Conservation (phyloP, 2,329 filamentous ascomycete genomes). For the Ceratocystiopsis brevicomis region DNA sequence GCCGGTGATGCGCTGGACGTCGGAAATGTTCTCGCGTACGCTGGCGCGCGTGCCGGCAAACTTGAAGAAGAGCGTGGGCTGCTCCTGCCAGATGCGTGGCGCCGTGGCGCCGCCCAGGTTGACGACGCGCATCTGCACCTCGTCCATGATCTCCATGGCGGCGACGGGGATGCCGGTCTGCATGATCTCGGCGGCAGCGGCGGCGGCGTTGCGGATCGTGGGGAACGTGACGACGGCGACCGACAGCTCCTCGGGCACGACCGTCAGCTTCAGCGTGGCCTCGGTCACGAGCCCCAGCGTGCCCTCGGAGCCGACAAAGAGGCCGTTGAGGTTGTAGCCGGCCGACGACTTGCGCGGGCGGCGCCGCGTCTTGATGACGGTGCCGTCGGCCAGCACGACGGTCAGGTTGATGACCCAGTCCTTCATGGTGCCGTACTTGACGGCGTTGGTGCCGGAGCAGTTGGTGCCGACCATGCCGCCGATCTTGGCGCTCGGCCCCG, state of each 20-base stretch:
- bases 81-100: slow-evolving; percentile 52
- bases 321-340: slow-evolving; percentile 62
- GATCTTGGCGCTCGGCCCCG: slow-evolving; percentile 53
- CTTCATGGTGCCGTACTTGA: slow-evolving; percentile 71
- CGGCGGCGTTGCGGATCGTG: slow-evolving; percentile 54
- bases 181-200: slow-evolving; percentile 58
- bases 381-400: slow-evolving; percentile 61
- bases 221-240: slow-evolving; percentile 70
- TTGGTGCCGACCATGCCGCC: slow-evolving; percentile 72
- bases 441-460: slow-evolving; percentile 60
- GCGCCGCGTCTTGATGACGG: slow-evolving; percentile 57
- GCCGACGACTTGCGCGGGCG: slow-evolving; percentile 67
- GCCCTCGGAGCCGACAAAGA: slow-evolving; percentile 69
- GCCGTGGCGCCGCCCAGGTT: slow-evolving; percentile 54
- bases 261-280: slow-evolving; percentile 61
- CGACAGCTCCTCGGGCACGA: slow-evolving; percentile 55
- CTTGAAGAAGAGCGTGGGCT: slow-evolving; percentile 68
- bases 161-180: slow-evolving; percentile 54
- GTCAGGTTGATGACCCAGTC: slow-evolving; percentile 75
- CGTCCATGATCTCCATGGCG: slow-evolving; percentile 75
- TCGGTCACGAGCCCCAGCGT: slow-evolving; percentile 69
- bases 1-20: slow-evolving; percentile 50
- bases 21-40: slow-evolving; percentile 58
- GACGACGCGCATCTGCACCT: slow-evolving; percentile 70
- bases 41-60: slow-evolving; percentile 62